Base-by-base conservation (phyloP, 345 rosid genomes). In the Eucalyptus marginata region DNA sequence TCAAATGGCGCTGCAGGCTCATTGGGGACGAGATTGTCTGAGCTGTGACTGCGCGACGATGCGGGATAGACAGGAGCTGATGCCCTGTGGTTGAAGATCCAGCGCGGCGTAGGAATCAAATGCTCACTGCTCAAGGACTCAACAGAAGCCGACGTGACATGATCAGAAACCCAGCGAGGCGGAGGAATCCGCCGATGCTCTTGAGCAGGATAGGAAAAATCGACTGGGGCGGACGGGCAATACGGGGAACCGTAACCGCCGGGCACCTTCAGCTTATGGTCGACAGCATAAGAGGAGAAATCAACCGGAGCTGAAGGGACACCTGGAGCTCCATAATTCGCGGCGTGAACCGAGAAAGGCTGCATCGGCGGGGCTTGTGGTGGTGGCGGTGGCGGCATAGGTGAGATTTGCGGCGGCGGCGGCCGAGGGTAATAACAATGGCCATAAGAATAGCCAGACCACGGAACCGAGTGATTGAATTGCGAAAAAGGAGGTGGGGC, bases 181-280 rank as follows among this genome's bases (percentile, higher is more conserved):
- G 54, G 66, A 89, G 84, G 88, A 33, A 68, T 25, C 24, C 54
- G 87, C 88, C 88, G 87, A 40, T 88, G 90, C 89, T 90, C 92
- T 91, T 93, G 93, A 89, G 93, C 94, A 50, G 88, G 92, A 17
- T 93, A 80, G 29, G 92, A 88, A 86, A 88, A 92, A 89, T 94
- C 98, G 4, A 91, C 93, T 1, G 83, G 83, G 83, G 83, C 83
- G 15, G 96, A 92, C 5, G 96, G 96, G 49, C 91, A 92, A 13
- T 91, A 90, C 46, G 91, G 46, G 31, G 64, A 76, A 51, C 86
- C 17, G 80, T 54, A 22, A 76, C 29, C 83, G 90, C 40, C 10
- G 93, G 91, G 43, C 83, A 89, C 92, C 24, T 71, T 90, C 25
- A 87, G 58, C 20, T 76, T 76, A 76, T 76, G 47, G 43, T 76